Evolutionary conservation across 495 filamentous ascomycete genomes (phyloP).

Genomic region (Aspergillus taichungensis): DNA sequence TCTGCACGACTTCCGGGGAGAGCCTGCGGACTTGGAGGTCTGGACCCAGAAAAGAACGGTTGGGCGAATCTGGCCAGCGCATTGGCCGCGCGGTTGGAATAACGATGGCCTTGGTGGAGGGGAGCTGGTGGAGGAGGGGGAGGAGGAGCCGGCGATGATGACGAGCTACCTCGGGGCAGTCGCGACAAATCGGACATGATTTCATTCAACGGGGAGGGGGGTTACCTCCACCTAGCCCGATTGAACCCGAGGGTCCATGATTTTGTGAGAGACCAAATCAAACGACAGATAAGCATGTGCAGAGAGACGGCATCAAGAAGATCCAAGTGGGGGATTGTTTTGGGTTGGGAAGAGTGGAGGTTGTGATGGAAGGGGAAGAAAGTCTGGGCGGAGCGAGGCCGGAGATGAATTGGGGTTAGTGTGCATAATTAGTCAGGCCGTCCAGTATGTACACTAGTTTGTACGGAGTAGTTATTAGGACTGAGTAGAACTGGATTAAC

Average conservation of each 20-base stretch:
- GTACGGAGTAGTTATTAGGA: too few species aligned
- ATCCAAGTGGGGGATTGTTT: not conserved
- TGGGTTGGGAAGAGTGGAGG: not conserved
- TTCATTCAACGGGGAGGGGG: slow-evolving; percentile 1
- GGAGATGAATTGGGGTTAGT: too few species aligned
- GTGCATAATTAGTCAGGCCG: too few species aligned
- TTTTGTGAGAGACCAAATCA: not conserved
- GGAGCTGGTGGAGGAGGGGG: slow-evolving; percentile 45
- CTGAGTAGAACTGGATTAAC: too few species aligned
- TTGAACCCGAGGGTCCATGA: slow-evolving; percentile 11
- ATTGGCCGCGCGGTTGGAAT: slow-evolving; percentile 43
- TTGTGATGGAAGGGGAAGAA: not conserved
- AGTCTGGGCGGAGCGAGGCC: too few species aligned
- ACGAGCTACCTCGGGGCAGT: slow-evolving; percentile 22
- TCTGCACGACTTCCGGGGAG: slow-evolving; percentile 19
- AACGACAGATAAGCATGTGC: not conserved
- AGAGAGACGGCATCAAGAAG: slow-evolving; percentile 4
- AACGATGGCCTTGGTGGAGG: slow-evolving; percentile 37
- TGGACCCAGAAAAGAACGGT: slow-evolving; percentile 46
- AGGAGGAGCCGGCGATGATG: slow-evolving; percentile 28
- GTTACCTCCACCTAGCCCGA: slow-evolving; percentile 10
- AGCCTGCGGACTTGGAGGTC: slow-evolving; percentile 45
- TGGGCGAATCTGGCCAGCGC: slow-evolving; percentile 50
- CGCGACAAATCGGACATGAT: slow-evolving; percentile 39
- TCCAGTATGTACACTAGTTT: too few species aligned